Percentiles rank a stretch among this genome's conserved stretches.
Conservation (phyloP, 106 monocot species). For the Apostasia shenzhenica region DNA sequence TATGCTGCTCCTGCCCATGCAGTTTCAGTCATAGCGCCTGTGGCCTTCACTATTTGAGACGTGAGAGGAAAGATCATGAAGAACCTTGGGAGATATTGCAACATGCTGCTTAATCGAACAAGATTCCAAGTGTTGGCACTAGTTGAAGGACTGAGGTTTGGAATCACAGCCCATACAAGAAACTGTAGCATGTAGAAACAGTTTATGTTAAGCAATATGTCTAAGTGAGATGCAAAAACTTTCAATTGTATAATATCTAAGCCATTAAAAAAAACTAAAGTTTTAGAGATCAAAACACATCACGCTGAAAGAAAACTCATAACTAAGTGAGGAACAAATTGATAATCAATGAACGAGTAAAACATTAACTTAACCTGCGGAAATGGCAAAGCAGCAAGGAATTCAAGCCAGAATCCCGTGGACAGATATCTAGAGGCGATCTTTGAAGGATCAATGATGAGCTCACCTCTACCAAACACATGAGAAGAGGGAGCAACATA, state of each 20-base stretch:
- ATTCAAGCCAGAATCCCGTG: constrained; percentile 51
- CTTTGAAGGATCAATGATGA: constrained; percentile 55
- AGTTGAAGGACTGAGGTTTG: constrained; percentile 40
- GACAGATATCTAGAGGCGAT: constrained; percentile 58
- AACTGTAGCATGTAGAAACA: constrained; percentile 33
- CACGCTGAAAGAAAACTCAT: no score
- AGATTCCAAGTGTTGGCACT: constrained; percentile 56
- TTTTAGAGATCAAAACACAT: no score
- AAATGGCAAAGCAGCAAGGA: constrained; percentile 70
- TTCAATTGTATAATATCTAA: no score
- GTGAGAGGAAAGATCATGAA: constrained; percentile 64
- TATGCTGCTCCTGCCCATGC: constrained; percentile 90
- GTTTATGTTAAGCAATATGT: background rate
- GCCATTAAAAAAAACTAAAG: no score
- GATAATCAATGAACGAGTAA: no score
- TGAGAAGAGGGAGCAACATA: constrained; percentile 83
- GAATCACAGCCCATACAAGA: constrained; percentile 66
- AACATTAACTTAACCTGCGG: constrained; percentile 43
- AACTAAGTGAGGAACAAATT: no score
- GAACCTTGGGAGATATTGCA: constrained; percentile 71
- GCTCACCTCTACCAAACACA: constrained; percentile 87
- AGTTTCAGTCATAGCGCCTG: constrained; percentile 72
- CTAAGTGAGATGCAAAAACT: no score
- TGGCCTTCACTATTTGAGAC: constrained; percentile 56
- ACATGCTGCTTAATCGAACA: constrained; percentile 52